Base-by-base conservation (phyloP, 371 early-diverging fungal genomes). In the Modicella reniformis region DNA sequence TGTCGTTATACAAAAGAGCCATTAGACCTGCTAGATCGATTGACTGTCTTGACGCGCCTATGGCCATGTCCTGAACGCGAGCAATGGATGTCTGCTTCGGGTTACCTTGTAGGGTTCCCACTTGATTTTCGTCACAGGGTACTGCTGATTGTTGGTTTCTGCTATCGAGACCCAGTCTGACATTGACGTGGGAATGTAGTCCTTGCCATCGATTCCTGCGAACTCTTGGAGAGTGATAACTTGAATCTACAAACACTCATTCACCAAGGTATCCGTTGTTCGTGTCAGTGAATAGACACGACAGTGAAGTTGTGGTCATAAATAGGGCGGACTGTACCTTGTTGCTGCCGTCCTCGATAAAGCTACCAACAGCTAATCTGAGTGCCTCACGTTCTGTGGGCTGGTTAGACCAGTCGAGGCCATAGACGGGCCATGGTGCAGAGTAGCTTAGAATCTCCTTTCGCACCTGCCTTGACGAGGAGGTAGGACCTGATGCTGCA, bases 101-200 rank as follows among this genome's bases (percentile, higher is more conserved):
- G 26, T 62, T 79, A 91, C 92, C 85, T 87, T 90, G 57, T 84
- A 76, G 13, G 96, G 97, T 47, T 92, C 88, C 96, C 96, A 98
- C 69, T 90, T 74, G 19, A 96, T 85, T 79, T 95, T 96, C 7
- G 97, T 95, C 40, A 92, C 85, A 25, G 98, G 98, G 76, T 93
- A 97, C 37, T 90, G 87, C 32, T 74, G 75, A n/a, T 93, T 91
- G 34, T 91, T 90, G 2, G 86, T 84, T 70, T 93, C 93, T 25
- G 93, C 96, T 12, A 93, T 81, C 3, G 86, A 81, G 17, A 90
- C 85, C 81, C 95, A 93, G 72, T 95, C 89, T 30, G 73, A 76
- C 79, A 66, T 83, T 65, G 60, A 80, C 34, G 59, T 65, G 29
- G 73, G 81, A 41, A 59, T 64, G 49, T 81, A 80, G 29, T 80